Base-by-base conservation (phyloP, 805 yeast genomes). In the Candida krabiensis region DNA sequence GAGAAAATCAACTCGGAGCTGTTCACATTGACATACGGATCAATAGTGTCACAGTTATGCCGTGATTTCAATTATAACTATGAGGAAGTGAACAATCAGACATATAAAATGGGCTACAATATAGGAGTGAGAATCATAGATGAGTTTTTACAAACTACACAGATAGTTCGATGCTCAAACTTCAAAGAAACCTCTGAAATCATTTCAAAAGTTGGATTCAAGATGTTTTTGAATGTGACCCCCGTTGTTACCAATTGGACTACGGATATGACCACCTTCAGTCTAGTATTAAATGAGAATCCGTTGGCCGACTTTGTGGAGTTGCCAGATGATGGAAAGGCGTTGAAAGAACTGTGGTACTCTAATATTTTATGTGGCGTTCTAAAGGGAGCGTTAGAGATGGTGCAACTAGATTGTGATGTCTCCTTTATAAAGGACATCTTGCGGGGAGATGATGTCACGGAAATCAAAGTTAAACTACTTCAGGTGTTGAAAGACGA, bases 301-400 rank as follows among this genome's bases (percentile, higher is more conserved):
- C 98, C 98, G 21, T 70, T 93, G 49, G 84, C 93, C 9, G 97
- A 91, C 58, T 93, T 90, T 67, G 99, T 93, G 3, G 98, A 93
- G 60, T 71, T 93, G 33, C 97, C 97, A 0, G 81, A 77, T 56
- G 95, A 85, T 52, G 82, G 83, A 2, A 73, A 71, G 46, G 80
- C 88, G 4, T 61, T 67, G 40, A 75, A 75, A 46, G 87, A 84
- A 53, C 67, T 93, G 36, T 93, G 99, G 98, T 93, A 90, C 58
- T 86, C 95, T 1, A 95, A 93, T 54, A 75, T 93, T 3, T 66
- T 89, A 18, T 85, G 90, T 46, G 99, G 99, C 13, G 93, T 93
- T 3, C 63, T 93, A 35, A 77, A 87, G 41, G 98, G 98, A 4
- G 89, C 96, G 0, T 66, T 93, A 35, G 96, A 90, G 55, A 91